Evolutionary conservation across 768 basidiomycete genomes (phyloP), one percentile per base, ranked within the genome.

Genomic region (Tylopilus plumbeoviolaceoides): DNA sequence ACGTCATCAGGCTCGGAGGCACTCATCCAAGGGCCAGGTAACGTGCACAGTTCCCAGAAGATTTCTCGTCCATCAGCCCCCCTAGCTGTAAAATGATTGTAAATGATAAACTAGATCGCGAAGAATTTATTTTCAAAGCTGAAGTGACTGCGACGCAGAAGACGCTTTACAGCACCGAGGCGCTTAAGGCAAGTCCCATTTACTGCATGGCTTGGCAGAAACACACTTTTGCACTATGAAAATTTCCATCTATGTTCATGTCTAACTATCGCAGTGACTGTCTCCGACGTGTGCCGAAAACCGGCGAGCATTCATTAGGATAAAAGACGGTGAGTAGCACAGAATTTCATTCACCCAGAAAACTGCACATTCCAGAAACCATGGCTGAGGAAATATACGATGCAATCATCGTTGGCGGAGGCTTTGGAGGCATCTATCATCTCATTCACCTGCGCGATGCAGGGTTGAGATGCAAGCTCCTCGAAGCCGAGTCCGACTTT

Each of bases 401-500:
- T 23, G 54, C 30, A 10, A 30, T 30, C 28, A 30, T 30, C 28
- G 28, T 30, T 30, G 28, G 28, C 7, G 28, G 28, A 30, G 15
- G 57, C 7, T 59, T 59, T 12, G 43, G 40, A 14, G 52, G 55
- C 18, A 20, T 57, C 31, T 57, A 50, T 7, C 55, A 52, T 6
- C 48, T 59, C 2, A 44, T 57, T 8, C 45, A 57, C 31, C 33
- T 59, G 17, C 49, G 58, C 21, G 25, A 51, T 14, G 41, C 30
- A 10, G 55, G 52, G 3, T 53, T 51, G 38, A 47, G 8, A 30
- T 57, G 58, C 55, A 59, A 50, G 41, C 9, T 58, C 2, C 43
- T 59, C 28, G 59, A 60, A 14, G 47, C 47, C 0, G 59, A 44
- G 15, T 44, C 59, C 7, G 44, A 51, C 14, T 20, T 59, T 11